These are phyloP conservation scores for Chimonanthus praecox DNA, from an alignment of 164 flowering plant species.

Conservation along the genomic window DNA sequence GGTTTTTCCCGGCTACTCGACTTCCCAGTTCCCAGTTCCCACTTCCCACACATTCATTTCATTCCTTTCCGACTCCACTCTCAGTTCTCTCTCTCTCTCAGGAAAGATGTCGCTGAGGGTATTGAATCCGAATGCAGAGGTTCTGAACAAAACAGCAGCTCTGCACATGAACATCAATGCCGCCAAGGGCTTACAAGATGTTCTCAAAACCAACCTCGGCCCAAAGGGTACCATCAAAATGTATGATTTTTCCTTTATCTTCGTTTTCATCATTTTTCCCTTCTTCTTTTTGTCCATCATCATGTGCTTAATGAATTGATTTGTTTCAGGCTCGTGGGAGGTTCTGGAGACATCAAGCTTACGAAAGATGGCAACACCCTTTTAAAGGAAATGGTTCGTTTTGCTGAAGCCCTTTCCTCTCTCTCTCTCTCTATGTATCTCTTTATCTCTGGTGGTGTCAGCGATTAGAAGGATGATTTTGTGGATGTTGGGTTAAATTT, in stretches of 20 bases:
- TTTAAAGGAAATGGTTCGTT: slow-evolving; percentile 84
- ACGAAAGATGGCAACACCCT: slow-evolving; percentile 98
- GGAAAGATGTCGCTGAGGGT: slow-evolving; percentile 68
- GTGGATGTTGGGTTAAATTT: too few species aligned
- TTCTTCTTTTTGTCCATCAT: not conserved
- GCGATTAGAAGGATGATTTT: not conserved
- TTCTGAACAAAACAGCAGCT: slow-evolving; percentile 92
- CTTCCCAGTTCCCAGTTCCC: too few species aligned
- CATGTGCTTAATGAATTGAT: not conserved
- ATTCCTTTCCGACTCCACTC: not conserved
- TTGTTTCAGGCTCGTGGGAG: slow-evolving; percentile 89
- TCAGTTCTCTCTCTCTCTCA: not conserved
- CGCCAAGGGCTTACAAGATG: slow-evolving; percentile 94
- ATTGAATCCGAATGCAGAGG: slow-evolving; percentile 94
- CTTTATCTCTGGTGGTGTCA: not conserved
- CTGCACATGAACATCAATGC: slow-evolving; percentile 98
- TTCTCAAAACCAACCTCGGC: slow-evolving; percentile 92
- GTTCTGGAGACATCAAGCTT: slow-evolving; percentile 92
- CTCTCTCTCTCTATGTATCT: not conserved
- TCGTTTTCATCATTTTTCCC: too few species aligned
- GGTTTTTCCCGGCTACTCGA: slow-evolving; percentile 5
- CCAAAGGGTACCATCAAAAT: slow-evolving; percentile 98
- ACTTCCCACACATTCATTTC: too few species aligned
- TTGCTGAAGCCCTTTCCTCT: not conserved
- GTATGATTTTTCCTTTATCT: slow-evolving; percentile 22